Base-by-base conservation (phyloP, 73 alveolate species). In the Paramecium octaurelia region DNA sequence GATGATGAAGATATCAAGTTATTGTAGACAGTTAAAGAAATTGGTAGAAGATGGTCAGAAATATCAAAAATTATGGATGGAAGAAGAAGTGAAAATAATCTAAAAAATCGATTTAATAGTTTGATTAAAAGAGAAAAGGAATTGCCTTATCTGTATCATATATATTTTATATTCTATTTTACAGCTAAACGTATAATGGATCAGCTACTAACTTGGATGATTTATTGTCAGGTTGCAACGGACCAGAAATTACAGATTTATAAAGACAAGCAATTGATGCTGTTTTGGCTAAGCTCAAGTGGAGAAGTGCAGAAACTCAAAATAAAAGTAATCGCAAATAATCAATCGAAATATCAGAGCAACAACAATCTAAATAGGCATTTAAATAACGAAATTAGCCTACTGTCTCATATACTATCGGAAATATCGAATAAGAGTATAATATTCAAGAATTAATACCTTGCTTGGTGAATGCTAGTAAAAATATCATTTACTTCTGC, bases 1-100 rank as follows among this genome's bases (percentile, higher is more conserved):
- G 91, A 80, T 43, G 42, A 21, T 9, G 91, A 80, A 48, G 91
- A 80, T 23, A 80, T 80, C 6, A 64, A 44, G 4, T 44, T 80
- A 43, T 24, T 80, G 10, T 3, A 16, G 14, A 21, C 31, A 8
- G 91, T 80, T 1, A 80, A 80, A 48, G 73, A 40, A 43, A 18
- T 23, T 8, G 91, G 91, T 6, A 43, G 91, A 80, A 80, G 91
- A 80, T 80, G 91, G 91, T 71, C 91, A 23, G 91, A 80, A 80
- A 80, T 80, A 8, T 80, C 91, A 7, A 80, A 80, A 80, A 44
- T 80, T 21, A 80, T 80, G 73, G 73, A 80, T 18, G 91, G 77
- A 20, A 80, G 73, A 48, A 40, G 91, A 43, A 80, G 91, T 80
- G 91, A 80, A 43, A 80, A 80, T 23, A 80, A 42, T 35, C 58